Percentiles rank a stretch among this genome's conserved stretches.
phyloP scores from a whole-genome alignment of 495 filamentous ascomycete genomes.

The Monascus purpureus region DNA sequence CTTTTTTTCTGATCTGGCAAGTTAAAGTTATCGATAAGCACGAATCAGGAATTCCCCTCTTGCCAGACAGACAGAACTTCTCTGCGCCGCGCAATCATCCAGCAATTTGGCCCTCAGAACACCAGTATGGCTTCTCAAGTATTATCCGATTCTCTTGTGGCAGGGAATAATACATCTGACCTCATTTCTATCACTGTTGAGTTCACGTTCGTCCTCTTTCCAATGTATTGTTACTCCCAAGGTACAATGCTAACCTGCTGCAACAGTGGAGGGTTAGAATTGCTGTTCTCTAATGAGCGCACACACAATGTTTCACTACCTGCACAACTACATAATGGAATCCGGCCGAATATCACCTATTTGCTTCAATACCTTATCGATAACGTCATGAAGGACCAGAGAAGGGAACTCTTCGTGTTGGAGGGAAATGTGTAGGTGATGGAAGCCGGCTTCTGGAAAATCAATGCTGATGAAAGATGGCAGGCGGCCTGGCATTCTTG shows the following conservation, averaged over 20 bases:
- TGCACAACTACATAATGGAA: slow-evolving; percentile 39
- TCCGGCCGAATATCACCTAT: slow-evolving; percentile 53
- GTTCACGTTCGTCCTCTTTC: slow-evolving; percentile 47
- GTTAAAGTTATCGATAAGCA: slow-evolving; percentile 39
- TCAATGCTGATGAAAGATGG: slow-evolving; percentile 2
- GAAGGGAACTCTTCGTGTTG: slow-evolving; percentile 80
- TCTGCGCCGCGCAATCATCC: too few relatives aligned
- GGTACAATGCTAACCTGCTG: too few relatives aligned
- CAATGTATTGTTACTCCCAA: too few relatives aligned
- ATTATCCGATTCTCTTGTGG: too few relatives aligned
- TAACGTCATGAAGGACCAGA: slow-evolving; percentile 69
- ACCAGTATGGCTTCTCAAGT: too few relatives aligned
- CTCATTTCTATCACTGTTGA: slow-evolving; percentile 48
- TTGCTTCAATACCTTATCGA: slow-evolving; percentile 71
- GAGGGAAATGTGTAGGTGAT: slow-evolving; percentile 69
- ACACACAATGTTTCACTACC: slow-evolving; percentile 59
- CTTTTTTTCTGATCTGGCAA: slow-evolving; percentile 3
- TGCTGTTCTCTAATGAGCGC: slow-evolving; percentile 74
- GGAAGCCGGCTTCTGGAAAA: background rate
- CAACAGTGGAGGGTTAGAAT: slow-evolving; percentile 79
- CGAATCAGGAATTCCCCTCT: too few relatives aligned
- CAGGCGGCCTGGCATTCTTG: slow-evolving; percentile 92
- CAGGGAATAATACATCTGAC: slow-evolving; percentile 2
- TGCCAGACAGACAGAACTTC: too few relatives aligned
- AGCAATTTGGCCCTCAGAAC: too few relatives aligned